Percentiles rank a stretch among this genome's conserved stretches.
These are phyloP conservation scores for Castanopsis chinensis DNA, from an alignment of 306 rosid species.

Conservation along the genomic window DNA sequence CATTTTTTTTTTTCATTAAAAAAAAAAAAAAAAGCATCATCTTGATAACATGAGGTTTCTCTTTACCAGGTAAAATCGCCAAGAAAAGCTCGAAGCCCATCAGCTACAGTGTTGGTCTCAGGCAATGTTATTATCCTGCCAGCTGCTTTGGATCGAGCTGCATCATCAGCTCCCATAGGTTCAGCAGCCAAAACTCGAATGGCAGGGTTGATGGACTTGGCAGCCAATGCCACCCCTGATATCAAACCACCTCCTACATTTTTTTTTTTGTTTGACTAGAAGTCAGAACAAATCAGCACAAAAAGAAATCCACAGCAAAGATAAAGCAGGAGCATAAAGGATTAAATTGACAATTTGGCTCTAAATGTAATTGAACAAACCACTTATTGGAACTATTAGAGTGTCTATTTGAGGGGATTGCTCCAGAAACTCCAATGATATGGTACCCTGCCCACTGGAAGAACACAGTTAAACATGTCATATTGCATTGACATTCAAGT, in stretches of 20 bases:
- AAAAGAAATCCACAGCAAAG: neutral
- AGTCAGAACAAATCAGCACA: neutral
- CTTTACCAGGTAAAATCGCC: constrained; percentile 82
- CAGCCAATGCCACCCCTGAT: constrained; percentile 93
- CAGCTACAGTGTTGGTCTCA: constrained; percentile 82
- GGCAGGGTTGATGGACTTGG: constrained; percentile 73
- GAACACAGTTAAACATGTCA: constrained; percentile 27
- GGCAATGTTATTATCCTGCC: constrained; percentile 68
- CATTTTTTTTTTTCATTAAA: neutral
- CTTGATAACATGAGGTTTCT: constrained; percentile 6
- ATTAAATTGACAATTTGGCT: constrained; percentile 9
- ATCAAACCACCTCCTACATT: constrained; percentile 82
- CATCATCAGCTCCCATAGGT: constrained; percentile 87
- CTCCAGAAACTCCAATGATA: constrained; percentile 79
- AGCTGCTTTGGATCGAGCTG: constrained; percentile 85
- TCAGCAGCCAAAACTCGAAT: constrained; percentile 83
- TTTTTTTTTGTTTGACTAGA: neutral
- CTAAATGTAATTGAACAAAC: constrained; percentile 40
- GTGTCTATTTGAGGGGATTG: constrained; percentile 75
- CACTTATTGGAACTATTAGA: constrained; percentile 79
- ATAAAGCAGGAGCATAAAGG: neutral
- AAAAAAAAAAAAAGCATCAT: neutral
- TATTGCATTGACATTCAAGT: constrained; percentile 13
- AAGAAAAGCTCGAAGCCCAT: constrained; percentile 83
- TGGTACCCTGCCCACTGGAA: constrained; percentile 95